Conservation (phyloP, 1,284 basidiomycete genomes). For the Meripilus lineatus region DNA sequence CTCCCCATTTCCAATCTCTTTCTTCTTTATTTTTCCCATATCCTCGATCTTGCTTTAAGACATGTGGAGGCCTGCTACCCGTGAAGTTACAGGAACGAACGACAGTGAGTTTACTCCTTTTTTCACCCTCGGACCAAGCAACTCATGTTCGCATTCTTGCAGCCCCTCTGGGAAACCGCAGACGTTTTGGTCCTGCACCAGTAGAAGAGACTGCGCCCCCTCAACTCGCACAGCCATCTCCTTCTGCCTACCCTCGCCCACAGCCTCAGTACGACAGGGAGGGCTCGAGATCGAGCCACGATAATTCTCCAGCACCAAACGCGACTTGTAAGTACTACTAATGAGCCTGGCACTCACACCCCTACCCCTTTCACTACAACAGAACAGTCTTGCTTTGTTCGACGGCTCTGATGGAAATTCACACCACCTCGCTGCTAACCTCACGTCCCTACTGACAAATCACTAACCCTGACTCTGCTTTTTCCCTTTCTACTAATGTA, state of each 20-base stretch:
- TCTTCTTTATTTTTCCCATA: slow-evolving; percentile 13
- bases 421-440: no score
- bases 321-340: slow-evolving; percentile 27
- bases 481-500: slow-evolving; percentile 34
- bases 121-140: slow-evolving; percentile 8
- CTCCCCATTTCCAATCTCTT: not conserved
- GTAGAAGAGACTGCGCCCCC: slow-evolving; percentile 69
- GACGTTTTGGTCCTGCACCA: slow-evolving; percentile 84
- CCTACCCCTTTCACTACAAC: no score
- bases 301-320: slow-evolving; percentile 35
- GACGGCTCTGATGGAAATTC: no score
- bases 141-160: slow-evolving; percentile 17
- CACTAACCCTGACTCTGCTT: slow-evolving; percentile 52
- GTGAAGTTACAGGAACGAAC: slow-evolving; percentile 80
- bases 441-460: no score
- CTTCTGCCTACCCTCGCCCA: slow-evolving; percentile 74
- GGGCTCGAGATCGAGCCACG: slow-evolving; percentile 52
- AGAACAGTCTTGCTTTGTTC: no score
- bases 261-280: slow-evolving; percentile 43
- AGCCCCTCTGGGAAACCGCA: slow-evolving; percentile 80
- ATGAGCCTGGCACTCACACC: slow-evolving; percentile 14
- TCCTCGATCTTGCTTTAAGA: slow-evolving; percentile 32
- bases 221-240: slow-evolving; percentile 80
- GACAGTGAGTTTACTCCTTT: slow-evolving; percentile 47
- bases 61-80: slow-evolving; percentile 89